Evolutionary conservation across 2,329 filamentous ascomycete species (phyloP).

Genomic region (Hymenoscyphus fraxineus): DNA sequence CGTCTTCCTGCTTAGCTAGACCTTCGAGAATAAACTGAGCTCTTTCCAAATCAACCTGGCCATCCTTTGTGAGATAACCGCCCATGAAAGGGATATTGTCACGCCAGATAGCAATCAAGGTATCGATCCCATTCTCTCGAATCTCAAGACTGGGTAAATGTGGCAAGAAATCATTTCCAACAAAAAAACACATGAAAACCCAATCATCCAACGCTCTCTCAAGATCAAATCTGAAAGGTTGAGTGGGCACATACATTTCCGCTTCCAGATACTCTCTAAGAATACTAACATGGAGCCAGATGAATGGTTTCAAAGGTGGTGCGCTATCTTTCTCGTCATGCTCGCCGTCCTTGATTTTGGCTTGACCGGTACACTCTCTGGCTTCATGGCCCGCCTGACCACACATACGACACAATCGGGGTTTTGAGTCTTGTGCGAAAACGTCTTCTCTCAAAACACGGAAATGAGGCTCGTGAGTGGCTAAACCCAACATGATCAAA

Average conservation of each 20-base stretch:
- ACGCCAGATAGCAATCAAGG: slow-evolving; percentile 93
- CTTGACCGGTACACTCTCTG: slow-evolving; percentile 75
- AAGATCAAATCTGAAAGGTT: slow-evolving; percentile 86
- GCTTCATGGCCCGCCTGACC: slow-evolving; percentile 90
- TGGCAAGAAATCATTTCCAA: slow-evolving; percentile 96
- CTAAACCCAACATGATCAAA: slow-evolving; percentile 96
- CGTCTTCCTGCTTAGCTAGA: slow-evolving; percentile 87
- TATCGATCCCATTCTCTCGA: slow-evolving; percentile 94
- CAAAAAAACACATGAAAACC: slow-evolving; percentile 99
- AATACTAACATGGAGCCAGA: slow-evolving; percentile 93
- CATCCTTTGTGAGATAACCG: slow-evolving; percentile 94
- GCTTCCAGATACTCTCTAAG: slow-evolving; percentile 89
- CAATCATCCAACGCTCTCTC: slow-evolving; percentile 95
- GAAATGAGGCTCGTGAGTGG: slow-evolving; percentile 96
- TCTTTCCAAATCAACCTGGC: slow-evolving; percentile 79
- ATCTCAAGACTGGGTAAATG: slow-evolving; percentile 98
- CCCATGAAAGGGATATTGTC: slow-evolving; percentile 89
- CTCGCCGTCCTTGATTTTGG: slow-evolving; percentile 73
- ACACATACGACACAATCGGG: slow-evolving; percentile 80
- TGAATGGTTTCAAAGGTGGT: slow-evolving; percentile 79
- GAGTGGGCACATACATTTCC: slow-evolving; percentile 77
- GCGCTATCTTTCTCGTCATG: slow-evolving; percentile 76
- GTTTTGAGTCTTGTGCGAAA: slow-evolving; percentile 83
- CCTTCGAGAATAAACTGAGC: slow-evolving; percentile 86
- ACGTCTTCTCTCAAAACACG: slow-evolving; percentile 95